A percentile compares a stretch with the other conserved stretches of the same genome.
Conservation (phyloP, 768 basidiomycete species). For the Russula sp. region DNA sequence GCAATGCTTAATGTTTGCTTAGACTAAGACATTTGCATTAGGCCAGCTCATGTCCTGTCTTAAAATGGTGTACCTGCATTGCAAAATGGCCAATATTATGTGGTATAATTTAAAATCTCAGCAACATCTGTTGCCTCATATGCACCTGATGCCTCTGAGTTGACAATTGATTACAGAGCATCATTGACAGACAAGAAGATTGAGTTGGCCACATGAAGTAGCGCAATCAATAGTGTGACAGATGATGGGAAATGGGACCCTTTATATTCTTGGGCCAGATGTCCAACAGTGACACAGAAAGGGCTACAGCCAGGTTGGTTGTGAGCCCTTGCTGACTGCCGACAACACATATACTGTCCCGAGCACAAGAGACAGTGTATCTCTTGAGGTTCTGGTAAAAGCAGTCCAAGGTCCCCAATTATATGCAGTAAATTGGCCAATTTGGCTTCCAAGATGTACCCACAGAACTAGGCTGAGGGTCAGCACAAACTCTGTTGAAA, state of each 20-base stretch:
- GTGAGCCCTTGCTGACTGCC: constrained; percentile 62
- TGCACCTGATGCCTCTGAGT: constrained; percentile 50
- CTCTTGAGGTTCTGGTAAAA: constrained; percentile 73
- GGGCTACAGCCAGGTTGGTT: constrained; percentile 51
- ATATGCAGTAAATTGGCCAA: constrained; percentile 64
- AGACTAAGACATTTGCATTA: too few species aligned
- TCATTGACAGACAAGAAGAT: constrained; percentile 41
- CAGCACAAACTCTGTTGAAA: neutral
- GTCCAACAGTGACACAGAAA: constrained; percentile 66
- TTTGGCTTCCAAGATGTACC: constrained; percentile 52
- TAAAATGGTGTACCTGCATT: too few species aligned
- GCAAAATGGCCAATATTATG: too few species aligned
- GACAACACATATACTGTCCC: constrained; percentile 79
- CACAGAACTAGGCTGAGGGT: constrained; percentile 49
- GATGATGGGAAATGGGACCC: constrained; percentile 39
- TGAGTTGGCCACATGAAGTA: constrained; percentile 51
- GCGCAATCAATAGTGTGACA: neutral
- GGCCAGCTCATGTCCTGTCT: too few species aligned
- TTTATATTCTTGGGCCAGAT: constrained; percentile 85
- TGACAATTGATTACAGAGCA: constrained; percentile 56
- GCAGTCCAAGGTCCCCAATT: constrained; percentile 74
- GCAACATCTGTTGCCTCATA: constrained; percentile 73
- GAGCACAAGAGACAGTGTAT: constrained; percentile 80
- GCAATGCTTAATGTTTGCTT: too few species aligned
- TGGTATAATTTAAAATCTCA: too few species aligned